A percentile compares a stretch with the other conserved stretches of the same genome.
Conservation (phyloP, 2,329 filamentous ascomycete species). For the Cladosporium oxysporum region DNA sequence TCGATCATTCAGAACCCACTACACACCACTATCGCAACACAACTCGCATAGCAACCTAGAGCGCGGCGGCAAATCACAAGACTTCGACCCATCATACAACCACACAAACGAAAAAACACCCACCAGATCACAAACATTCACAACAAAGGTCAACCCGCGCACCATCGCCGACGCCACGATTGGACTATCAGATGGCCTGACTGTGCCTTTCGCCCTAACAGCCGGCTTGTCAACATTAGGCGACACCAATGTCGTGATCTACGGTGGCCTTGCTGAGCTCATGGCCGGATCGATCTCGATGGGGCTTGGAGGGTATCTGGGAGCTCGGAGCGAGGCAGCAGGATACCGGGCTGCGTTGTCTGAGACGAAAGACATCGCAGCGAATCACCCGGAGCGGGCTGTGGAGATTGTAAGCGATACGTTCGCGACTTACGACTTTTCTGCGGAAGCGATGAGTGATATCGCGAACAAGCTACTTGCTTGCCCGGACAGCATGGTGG, state of each 20-base stretch:
- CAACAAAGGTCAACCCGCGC: slow-evolving; percentile 30
- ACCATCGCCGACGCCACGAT: slow-evolving; percentile 50
- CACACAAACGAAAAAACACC: neutral
- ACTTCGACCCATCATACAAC: neutral
- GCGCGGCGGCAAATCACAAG: neutral
- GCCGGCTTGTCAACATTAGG: slow-evolving; percentile 45
- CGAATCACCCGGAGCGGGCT: slow-evolving; percentile 40
- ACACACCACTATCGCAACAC: slow-evolving; percentile 10
- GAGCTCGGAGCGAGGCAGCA: slow-evolving; percentile 54
- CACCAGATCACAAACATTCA: neutral
- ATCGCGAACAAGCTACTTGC: neutral
- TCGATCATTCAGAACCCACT: neutral
- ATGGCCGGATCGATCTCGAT: slow-evolving; percentile 46
- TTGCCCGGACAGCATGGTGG: slow-evolving; percentile 40
- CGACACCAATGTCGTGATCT: slow-evolving; percentile 42
- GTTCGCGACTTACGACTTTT: slow-evolving; percentile 46
- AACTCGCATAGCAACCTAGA: neutral
- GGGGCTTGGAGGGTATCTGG: slow-evolving; percentile 47
- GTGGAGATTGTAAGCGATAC: slow-evolving; percentile 43
- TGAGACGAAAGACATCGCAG: slow-evolving; percentile 46
- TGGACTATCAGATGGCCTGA: slow-evolving; percentile 46
- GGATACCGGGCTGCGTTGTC: slow-evolving; percentile 49
- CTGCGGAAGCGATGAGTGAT: slow-evolving; percentile 32
- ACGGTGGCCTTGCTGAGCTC: slow-evolving; percentile 45
- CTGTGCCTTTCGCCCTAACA: slow-evolving; percentile 47